Percentiles rank a stretch among this genome's conserved stretches.
These are phyloP conservation scores for Fusarium pilosicola DNA, from an alignment of 2,329 filamentous ascomycete species.

Conservation along the genomic window DNA sequence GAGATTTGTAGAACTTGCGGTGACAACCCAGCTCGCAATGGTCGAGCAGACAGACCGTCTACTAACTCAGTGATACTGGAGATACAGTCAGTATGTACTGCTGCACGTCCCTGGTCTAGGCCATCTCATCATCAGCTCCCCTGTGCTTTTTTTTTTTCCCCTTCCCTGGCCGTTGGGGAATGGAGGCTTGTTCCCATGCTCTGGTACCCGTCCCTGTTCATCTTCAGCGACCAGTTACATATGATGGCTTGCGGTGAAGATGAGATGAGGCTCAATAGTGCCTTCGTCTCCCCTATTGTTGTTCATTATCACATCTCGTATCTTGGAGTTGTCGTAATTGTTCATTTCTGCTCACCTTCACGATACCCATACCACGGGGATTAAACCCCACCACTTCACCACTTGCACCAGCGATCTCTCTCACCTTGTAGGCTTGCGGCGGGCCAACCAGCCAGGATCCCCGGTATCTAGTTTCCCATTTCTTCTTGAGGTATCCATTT, in stretches of 20 bases:
- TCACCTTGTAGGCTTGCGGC: constrained; percentile 37
- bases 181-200: constrained; percentile 23
- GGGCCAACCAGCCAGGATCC: constrained; percentile 41
- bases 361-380: constrained; percentile 19
- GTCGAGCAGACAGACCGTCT: constrained; percentile 1
- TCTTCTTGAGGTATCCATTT: constrained; percentile 9
- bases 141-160: constrained; percentile 17
- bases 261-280: constrained; percentile 22
- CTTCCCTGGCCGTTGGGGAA: constrained; percentile 28
- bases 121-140: constrained; percentile 11
- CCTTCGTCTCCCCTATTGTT: constrained; percentile 19
- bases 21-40: constrained; percentile 14
- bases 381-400: constrained; percentile 38
- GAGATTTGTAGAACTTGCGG: constrained; percentile 15
- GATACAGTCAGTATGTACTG: background rate
- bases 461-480: constrained; percentile 6
- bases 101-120: constrained; percentile 4
- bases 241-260: constrained; percentile 9
- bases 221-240: background rate
- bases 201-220: background rate
- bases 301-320: constrained; percentile 23
- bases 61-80: constrained; percentile 13
- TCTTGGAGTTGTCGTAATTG: constrained; percentile 36
- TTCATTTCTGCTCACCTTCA: constrained; percentile 39
- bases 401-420: constrained; percentile 35